A percentile compares a stretch with the other conserved stretches of the same genome.
Conservation (phyloP, 768 basidiomycete species). For the Gelatoporia subvermispora region DNA sequence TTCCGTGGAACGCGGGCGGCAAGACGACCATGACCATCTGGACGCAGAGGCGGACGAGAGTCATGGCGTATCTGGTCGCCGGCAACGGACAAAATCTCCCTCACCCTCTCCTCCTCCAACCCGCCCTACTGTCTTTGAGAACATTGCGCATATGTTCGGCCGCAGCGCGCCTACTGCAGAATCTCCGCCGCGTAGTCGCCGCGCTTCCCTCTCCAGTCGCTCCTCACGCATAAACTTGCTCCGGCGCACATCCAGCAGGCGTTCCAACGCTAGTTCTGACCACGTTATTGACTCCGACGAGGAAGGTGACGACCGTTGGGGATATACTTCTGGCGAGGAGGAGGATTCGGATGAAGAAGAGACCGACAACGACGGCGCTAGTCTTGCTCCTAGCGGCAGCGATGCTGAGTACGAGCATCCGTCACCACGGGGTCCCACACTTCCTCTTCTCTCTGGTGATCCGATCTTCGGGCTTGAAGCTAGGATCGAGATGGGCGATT, state of each 20-base stretch:
- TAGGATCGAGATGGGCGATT: slow-evolving; percentile 76
- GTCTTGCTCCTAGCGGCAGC: slow-evolving; percentile 36
- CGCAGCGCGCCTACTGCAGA: slow-evolving; percentile 32
- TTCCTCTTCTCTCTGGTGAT: slow-evolving; percentile 70
- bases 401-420: slow-evolving; percentile 72
- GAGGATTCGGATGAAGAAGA: slow-evolving; percentile 47
- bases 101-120: slow-evolving; percentile 23
- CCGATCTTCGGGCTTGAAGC: slow-evolving; percentile 81
- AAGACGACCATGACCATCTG: slow-evolving; percentile 14
- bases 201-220: slow-evolving; percentile 53
- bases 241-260: slow-evolving; percentile 44
- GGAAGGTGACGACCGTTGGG: slow-evolving; percentile 74
- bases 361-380: slow-evolving; percentile 31
- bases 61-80: slow-evolving; percentile 5
- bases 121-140: slow-evolving; percentile 49
- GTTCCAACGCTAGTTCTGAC: slow-evolving; percentile 56
- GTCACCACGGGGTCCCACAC: slow-evolving; percentile 51
- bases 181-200: slow-evolving; percentile 37
- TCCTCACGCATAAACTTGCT: slow-evolving; percentile 44
- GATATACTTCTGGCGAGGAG: slow-evolving; percentile 84
- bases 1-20: background rate
- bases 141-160: slow-evolving; percentile 64
- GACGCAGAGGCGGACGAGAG: slow-evolving; percentile 29
- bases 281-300: slow-evolving; percentile 54
- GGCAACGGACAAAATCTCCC: slow-evolving; percentile 8